A percentile compares a stretch with the other conserved stretches of the same genome.
Evolutionary conservation across 805 yeast species (phyloP).

Genomic region (Cyberlindnera bimundalis): DNA sequence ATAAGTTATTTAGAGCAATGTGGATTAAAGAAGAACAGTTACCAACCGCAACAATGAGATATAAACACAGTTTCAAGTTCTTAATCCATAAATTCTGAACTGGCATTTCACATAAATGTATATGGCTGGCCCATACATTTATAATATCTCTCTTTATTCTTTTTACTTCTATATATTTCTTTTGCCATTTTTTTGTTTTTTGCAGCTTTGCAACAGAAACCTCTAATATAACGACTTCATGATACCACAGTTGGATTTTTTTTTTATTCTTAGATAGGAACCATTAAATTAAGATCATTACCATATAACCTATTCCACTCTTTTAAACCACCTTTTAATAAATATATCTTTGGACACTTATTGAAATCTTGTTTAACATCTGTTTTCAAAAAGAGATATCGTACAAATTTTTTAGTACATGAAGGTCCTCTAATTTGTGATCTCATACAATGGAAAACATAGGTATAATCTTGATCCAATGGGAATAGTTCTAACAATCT

Average conservation of each 20-base stretch:
- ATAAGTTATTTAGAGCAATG: slow-evolving; percentile 16
- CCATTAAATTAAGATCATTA: slow-evolving; percentile 10
- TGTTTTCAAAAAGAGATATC: slow-evolving; percentile 6
- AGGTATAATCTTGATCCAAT: neutral
- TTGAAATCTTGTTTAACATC: slow-evolving; percentile 5
- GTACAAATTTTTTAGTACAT: slow-evolving; percentile 13
- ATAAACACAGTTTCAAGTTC: slow-evolving; percentile 16
- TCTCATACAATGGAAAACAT: slow-evolving; percentile 27
- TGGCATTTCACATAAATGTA: neutral
- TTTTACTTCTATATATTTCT: neutral
- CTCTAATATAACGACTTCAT: too few species aligned
- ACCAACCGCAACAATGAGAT: slow-evolving; percentile 15
- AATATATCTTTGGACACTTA: slow-evolving; percentile 13
- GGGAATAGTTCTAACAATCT: slow-evolving; percentile 8
- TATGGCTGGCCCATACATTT: slow-evolving; percentile 2
- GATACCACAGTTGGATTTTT: neutral
- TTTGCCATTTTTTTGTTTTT: too few species aligned
- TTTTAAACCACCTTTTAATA: slow-evolving; percentile 24
- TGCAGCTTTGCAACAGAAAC: too few species aligned
- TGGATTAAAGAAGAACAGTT: slow-evolving; percentile 18
- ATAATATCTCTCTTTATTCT: neutral
- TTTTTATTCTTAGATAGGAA: neutral
- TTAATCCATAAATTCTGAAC: slow-evolving; percentile 14
- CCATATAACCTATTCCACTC: slow-evolving; percentile 23
- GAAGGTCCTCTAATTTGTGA: slow-evolving; percentile 23